Base-by-base conservation (phyloP, 1,284 basidiomycete genomes). In the Neolentinus lepideus region DNA sequence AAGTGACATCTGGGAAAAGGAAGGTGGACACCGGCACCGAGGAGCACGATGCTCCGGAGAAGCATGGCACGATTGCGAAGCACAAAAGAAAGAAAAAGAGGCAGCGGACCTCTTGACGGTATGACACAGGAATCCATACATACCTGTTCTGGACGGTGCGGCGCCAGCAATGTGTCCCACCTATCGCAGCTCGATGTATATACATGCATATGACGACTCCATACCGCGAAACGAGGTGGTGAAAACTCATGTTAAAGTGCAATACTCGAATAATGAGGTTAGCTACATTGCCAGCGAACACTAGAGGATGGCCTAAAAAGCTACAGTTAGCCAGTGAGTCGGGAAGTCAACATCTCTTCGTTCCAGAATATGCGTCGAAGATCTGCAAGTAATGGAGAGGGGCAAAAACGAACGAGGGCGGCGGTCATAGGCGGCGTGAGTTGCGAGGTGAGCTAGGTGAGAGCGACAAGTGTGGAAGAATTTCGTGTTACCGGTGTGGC, bases 71-170 rank as follows among this genome's bases (percentile, higher is more conserved):
- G 3, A 22, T 14, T 16, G 21, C 10, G 24, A 45, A 54, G 36
- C 33, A 3, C 58, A 60, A 56, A 57, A 66, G 66, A 53, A 74
- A 69, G 62, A 70, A 66, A 60, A 64, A 61, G 35, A 63, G 59
- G 38, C 25, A n/a, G 27, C 6, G 38, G 19, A 43, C 16, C 38
- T 22, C 51, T 52, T 29, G 27, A 29, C 47, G 11, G 16, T 4
- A 43, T 43, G 16, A 9, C 38, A 4, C 6, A 4, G 4, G 6
- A 31, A 12, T 31, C 4, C 29, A 6, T 12, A 31, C 29, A 31
- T 31, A 31, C 29, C 29, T 31, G 29, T 31, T 31, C n/a, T n/a
- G n/a, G n/a, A n/a, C n/a, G n/a, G n/a, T n/a, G n/a, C n/a, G n/a
- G n/a, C n/a, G n/a, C n/a, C n/a, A n/a, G n/a, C n/a, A n/a, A n/a